These are phyloP conservation scores for Metarhizium rileyi DNA, from an alignment of 2,329 filamentous ascomycete genomes.

Conservation along the genomic window DNA sequence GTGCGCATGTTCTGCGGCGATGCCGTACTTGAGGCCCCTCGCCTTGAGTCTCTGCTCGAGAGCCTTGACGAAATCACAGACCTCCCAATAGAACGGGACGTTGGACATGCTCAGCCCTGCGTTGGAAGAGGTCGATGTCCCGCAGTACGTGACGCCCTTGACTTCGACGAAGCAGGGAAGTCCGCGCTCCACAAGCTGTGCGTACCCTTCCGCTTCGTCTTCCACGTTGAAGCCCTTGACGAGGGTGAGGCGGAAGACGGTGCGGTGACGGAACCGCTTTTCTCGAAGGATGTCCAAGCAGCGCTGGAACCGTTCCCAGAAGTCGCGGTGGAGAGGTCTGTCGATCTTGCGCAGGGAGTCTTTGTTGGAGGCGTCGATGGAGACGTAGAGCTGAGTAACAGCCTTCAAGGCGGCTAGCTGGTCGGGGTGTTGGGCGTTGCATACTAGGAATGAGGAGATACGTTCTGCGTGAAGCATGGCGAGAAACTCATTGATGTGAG, in stretches of 20 bases:
- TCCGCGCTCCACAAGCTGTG: constrained; percentile 74
- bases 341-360: constrained; percentile 85
- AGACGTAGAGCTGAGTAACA: constrained; percentile 93
- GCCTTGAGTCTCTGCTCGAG: constrained; percentile 59
- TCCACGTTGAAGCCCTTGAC: constrained; percentile 98
- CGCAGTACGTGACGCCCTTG: constrained; percentile 95
- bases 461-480: constrained; percentile 72
- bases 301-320: constrained; percentile 90
- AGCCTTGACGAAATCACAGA: constrained; percentile 69
- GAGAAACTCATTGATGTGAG: constrained; percentile 89
- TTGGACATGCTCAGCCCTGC: constrained; percentile 95
- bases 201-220: constrained; percentile 84
- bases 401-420: constrained; percentile 73
- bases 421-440: constrained; percentile 93
- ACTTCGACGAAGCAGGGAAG: constrained; percentile 90
- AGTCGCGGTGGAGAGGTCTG: constrained; percentile 85
- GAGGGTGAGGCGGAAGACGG: constrained; percentile 87
- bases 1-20: constrained; percentile 90
- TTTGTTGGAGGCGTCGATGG: constrained; percentile 86
- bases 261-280: constrained; percentile 76
- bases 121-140: constrained; percentile 72
- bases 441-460: constrained; percentile 92
- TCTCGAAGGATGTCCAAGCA: constrained; percentile 84
- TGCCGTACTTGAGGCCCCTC: constrained; percentile 73
- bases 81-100: constrained; percentile 91